Evolutionary conservation across 2,329 filamentous ascomycete genomes (phyloP).

Genomic region (Clonostachys chloroleuca): DNA sequence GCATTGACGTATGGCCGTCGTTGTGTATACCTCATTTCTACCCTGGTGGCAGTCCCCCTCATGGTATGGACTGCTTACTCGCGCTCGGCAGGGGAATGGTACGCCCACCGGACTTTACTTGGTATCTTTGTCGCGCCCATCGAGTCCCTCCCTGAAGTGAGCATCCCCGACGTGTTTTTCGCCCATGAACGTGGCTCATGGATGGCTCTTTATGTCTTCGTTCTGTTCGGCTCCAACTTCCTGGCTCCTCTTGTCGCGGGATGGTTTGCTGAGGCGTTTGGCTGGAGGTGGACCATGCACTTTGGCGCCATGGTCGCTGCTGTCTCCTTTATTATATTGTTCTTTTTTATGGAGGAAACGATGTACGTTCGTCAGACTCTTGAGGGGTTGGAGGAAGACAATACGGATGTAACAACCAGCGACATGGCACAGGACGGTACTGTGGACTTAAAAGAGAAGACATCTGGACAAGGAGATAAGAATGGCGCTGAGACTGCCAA

Average conservation of each 20-base stretch:
- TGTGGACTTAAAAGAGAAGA: background rate
- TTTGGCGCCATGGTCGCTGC: conserved; percentile 50
- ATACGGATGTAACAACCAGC: background rate
- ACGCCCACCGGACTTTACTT: conserved; percentile 17
- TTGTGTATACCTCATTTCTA: conserved; percentile 36
- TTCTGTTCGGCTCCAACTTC: conserved; percentile 36
- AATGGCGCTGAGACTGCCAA: no score
- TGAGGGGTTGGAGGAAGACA: conserved; percentile 12
- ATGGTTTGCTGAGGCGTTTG: conserved; percentile 40
- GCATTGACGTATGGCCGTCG: conserved; percentile 47
- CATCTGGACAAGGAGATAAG: background rate
- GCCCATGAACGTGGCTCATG: conserved; percentile 34
- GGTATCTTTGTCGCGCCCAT: conserved; percentile 19
- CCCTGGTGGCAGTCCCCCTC: conserved; percentile 19
- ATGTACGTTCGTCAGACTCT: conserved; percentile 39
- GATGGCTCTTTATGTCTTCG: conserved; percentile 35
- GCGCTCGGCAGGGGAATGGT: conserved; percentile 11
- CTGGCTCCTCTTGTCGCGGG: conserved; percentile 42
- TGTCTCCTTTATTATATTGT: conserved; percentile 42
- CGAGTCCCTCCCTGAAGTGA: conserved; percentile 22
- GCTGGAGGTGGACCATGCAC: conserved; percentile 39
- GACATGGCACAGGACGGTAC: background rate
- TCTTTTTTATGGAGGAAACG: conserved; percentile 58
- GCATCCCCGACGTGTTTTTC: conserved; percentile 30
- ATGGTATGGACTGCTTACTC: conserved; percentile 24